Evolutionary conservation across 768 basidiomycete species (phyloP), one percentile per base, ranked within the genome.

Genomic region (Termitomyces sp.): DNA sequence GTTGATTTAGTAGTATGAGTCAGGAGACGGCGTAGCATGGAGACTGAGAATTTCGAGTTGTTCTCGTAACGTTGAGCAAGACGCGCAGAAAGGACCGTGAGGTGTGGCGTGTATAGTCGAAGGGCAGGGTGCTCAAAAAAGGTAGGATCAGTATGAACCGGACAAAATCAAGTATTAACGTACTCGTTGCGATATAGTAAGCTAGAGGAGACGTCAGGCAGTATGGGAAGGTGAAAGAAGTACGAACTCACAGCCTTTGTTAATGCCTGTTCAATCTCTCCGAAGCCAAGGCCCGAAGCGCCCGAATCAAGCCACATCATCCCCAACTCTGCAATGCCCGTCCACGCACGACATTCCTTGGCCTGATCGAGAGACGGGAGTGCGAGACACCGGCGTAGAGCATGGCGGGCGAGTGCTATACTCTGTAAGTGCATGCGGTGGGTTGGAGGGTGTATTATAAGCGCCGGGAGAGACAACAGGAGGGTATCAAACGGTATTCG

Each of bases 301-400:
- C 67, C 52, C 68, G 79, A 61, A 59, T 74, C 75, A 2, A 70
- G 47, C 83, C 77, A 61, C 60, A 75, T 75, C 67, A 91, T 77
- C 3, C 88, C 89, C 1, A 89, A 65, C 69, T 92, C 90, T 0
- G 84, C 89, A 0, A 91, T 63, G 10, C 81, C 80, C 0, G 84
- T 84, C 83, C 86, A 90, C 1, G 88, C 88, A 8, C 84, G 75
- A 66, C 88, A 91, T 64, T 91, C 89, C 9, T 85, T 68, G 53
- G 81, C 79, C 5, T 79, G 77, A 5, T 83, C 79, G 1, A 91
- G 73, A 13, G 77, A 74, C 3, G 75, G 73, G 0, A 84, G 62
- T 0, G 71, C 63, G 13, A 89, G 75, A 68, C 86, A 88, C 63
- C 76, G 79, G 47, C 81, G 72, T 10, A 91, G 67, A 0, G 89